Evolutionary conservation across 2,329 filamentous ascomycete genomes (phyloP).

Genomic region (Pseudocercospora crystallina): DNA sequence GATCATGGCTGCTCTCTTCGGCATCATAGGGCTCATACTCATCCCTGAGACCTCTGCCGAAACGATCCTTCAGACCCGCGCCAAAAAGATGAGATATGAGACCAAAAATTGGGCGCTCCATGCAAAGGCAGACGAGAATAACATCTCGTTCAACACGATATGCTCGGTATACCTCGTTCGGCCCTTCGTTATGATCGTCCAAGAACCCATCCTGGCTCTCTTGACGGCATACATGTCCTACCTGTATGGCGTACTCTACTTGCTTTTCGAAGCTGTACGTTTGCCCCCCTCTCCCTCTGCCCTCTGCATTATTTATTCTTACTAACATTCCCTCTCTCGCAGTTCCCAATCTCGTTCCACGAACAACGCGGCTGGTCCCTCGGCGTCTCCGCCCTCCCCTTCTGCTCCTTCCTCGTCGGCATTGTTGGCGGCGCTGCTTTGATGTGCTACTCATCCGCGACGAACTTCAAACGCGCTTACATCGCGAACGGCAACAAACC

Average conservation of each 20-base stretch:
- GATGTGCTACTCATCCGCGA: slow-evolving; percentile 25
- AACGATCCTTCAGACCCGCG: slow-evolving; percentile 50
- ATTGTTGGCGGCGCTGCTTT: slow-evolving; percentile 23
- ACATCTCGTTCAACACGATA: slow-evolving; percentile 35
- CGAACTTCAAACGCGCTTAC: slow-evolving; percentile 23
- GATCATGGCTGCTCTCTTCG: slow-evolving; percentile 47
- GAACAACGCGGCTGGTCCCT: slow-evolving; percentile 27
- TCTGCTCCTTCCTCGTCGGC: slow-evolving; percentile 29
- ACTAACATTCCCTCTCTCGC: slow-evolving; percentile 47
- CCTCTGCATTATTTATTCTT: not conserved
- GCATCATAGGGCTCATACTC: slow-evolving; percentile 43
- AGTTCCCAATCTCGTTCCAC: slow-evolving; percentile 38
- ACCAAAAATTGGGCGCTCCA: slow-evolving; percentile 51
- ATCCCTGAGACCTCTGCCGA: slow-evolving; percentile 54
- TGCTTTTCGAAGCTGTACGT: slow-evolving; percentile 43
- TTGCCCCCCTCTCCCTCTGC: not conserved
- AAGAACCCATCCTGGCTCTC: slow-evolving; percentile 32
- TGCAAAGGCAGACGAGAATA: slow-evolving; percentile 46
- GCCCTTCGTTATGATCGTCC: slow-evolving; percentile 30
- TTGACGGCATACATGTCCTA: slow-evolving; percentile 31
- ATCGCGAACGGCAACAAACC: slow-evolving; percentile 21
- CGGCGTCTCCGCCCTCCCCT: slow-evolving; percentile 30
- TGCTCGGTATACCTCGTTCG: slow-evolving; percentile 27
- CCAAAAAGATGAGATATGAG: slow-evolving; percentile 48
- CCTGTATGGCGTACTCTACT: slow-evolving; percentile 34